phyloP scores from a whole-genome alignment of 441 rosid genomes.

The Viola pubescens region DNA sequence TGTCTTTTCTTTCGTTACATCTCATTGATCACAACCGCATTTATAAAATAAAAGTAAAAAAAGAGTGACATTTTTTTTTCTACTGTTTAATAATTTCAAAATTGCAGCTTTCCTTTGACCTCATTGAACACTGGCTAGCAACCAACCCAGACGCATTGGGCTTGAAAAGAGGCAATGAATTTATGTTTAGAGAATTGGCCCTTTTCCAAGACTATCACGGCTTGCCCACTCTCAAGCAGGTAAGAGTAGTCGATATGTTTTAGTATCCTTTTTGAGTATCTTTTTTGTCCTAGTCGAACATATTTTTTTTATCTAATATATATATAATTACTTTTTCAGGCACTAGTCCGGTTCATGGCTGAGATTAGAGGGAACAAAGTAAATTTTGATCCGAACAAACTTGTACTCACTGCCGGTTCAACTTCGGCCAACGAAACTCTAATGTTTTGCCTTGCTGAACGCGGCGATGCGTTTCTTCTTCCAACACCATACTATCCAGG shows the following conservation, averaged over 20 bases:
- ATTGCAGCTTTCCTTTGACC: slow-evolving; percentile 65
- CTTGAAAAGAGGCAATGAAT: slow-evolving; percentile 55
- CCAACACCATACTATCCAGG: slow-evolving; percentile 97
- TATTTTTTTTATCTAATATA: neutral
- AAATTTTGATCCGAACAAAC: slow-evolving; percentile 51
- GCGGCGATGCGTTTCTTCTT: slow-evolving; percentile 77
- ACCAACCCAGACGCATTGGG: slow-evolving; percentile 49
- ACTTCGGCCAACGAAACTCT: slow-evolving; percentile 92
- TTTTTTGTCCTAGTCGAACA: neutral
- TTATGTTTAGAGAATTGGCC: slow-evolving; percentile 73
- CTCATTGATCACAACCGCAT: no score
- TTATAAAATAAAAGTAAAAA: no score
- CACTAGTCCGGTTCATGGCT: slow-evolving; percentile 70
- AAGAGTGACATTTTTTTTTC: no score
- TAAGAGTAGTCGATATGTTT: slow-evolving; percentile 2
- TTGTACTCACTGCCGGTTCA: slow-evolving; percentile 87
- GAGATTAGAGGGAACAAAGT: slow-evolving; percentile 77
- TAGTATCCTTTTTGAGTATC: neutral
- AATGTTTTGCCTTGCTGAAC: slow-evolving; percentile 75
- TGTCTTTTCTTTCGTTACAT: no score
- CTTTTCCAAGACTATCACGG: slow-evolving; percentile 96
- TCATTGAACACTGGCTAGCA: slow-evolving; percentile 66
- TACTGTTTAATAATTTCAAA: no score
- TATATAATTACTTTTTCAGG: slow-evolving; percentile 25
- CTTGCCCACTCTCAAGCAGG: slow-evolving; percentile 67